Evolutionary conservation across 306 rosid species (phyloP).

Genomic region (Ziziphus jujuba): DNA sequence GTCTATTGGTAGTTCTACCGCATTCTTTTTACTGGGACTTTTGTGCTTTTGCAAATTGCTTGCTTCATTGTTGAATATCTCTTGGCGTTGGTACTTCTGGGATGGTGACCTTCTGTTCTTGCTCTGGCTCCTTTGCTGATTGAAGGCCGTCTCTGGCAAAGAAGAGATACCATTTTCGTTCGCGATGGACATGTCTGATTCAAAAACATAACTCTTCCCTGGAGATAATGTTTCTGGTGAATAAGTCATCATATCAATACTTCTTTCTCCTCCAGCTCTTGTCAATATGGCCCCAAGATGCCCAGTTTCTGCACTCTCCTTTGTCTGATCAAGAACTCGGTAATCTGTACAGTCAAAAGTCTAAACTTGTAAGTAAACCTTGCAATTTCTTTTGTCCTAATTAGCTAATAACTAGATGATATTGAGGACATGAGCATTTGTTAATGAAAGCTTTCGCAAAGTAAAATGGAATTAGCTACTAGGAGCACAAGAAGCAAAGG

Average conservation of each 20-base stretch:
- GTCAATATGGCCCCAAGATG: slow-evolving; percentile 36
- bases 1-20: slow-evolving; percentile 7
- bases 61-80: slow-evolving; percentile 31
- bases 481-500: neutral
- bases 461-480: neutral
- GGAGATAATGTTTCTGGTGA: slow-evolving; percentile 33
- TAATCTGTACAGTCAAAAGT: slow-evolving; percentile 30
- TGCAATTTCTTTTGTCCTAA: neutral
- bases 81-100: slow-evolving; percentile 26
- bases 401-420: too few species aligned
- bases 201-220: slow-evolving; percentile 22
- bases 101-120: slow-evolving; percentile 32
- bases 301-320: slow-evolving; percentile 31
- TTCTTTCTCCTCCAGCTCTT: slow-evolving; percentile 53
- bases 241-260: slow-evolving; percentile 23
- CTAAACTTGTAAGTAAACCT: neutral
- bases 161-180: too few species aligned
- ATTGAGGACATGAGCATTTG: too few species aligned
- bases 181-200: slow-evolving; percentile 38
- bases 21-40: slow-evolving; percentile 28
- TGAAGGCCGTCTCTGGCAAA: slow-evolving; percentile 28
- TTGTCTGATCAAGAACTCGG: slow-evolving; percentile 47
- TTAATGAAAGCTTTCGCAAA: too few species aligned
- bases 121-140: slow-evolving; percentile 26
- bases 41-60: slow-evolving; percentile 21